Conservation (phyloP, 371 early-diverging fungal genomes). For the Basidiobolus meristosporus region DNA sequence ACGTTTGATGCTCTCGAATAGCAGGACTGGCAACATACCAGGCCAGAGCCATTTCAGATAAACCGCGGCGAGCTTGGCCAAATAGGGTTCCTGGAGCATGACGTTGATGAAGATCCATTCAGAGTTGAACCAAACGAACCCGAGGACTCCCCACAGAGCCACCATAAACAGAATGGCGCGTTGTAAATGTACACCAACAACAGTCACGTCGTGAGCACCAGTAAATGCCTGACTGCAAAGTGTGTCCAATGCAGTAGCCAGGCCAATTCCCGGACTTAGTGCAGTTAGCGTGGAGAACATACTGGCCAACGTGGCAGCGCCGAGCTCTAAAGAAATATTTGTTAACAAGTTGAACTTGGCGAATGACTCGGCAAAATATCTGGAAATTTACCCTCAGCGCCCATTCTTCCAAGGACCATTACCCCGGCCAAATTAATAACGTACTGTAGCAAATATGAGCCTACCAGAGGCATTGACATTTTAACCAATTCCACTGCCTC, state of each 20-base stretch:
- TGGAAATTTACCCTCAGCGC: no score
- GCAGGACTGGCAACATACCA: slow-evolving; percentile 55
- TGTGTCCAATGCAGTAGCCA: slow-evolving; percentile 71
- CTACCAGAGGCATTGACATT: slow-evolving; percentile 2
- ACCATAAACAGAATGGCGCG: slow-evolving; percentile 55
- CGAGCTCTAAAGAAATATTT: no score
- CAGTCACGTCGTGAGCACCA: slow-evolving; percentile 28
- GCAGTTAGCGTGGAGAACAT: slow-evolving; percentile 64
- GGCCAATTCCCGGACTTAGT: slow-evolving; percentile 56
- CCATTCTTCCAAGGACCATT: slow-evolving; percentile 6
- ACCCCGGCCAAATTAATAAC: slow-evolving; percentile 4
- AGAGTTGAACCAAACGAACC: slow-evolving; percentile 52
- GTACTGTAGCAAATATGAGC: slow-evolving; percentile 4
- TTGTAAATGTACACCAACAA: slow-evolving; percentile 65
- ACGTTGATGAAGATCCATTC: slow-evolving; percentile 22
- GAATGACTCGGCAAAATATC: no score
- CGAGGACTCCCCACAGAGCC: slow-evolving; percentile 43
- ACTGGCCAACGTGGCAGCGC: slow-evolving; percentile 4
- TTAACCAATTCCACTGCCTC: slow-evolving; percentile 1
- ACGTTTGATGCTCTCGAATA: slow-evolving; percentile 60
- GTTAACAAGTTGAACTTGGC: no score
- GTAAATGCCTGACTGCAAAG: slow-evolving; percentile 77
- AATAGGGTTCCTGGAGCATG: slow-evolving; percentile 26
- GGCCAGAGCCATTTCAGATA: slow-evolving; percentile 46
- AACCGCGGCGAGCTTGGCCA: slow-evolving; percentile 22